A percentile compares a stretch with the other conserved stretches of the same genome.
Conservation (phyloP, 306 rosid genomes). For the Parietaria judaica region DNA sequence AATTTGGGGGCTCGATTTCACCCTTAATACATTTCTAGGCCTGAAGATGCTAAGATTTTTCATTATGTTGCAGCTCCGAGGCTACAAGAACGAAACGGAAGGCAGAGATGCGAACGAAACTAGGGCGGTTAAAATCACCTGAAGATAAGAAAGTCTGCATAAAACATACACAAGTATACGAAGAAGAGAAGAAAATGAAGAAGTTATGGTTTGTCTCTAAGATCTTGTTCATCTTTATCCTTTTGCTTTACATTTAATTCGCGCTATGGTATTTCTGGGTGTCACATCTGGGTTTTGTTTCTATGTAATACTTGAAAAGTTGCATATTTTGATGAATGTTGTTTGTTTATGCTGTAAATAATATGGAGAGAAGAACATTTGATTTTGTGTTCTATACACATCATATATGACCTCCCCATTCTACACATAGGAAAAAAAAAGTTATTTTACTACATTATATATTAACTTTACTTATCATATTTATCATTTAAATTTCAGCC, state of each 20-base stretch:
- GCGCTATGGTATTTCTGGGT: slow-evolving; percentile 18
- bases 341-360: slow-evolving; percentile 46
- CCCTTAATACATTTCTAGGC: no score
- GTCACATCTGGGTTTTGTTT: slow-evolving; percentile 14
- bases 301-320: slow-evolving; percentile 18
- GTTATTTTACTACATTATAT: neutral
- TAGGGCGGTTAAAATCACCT: slow-evolving; percentile 26
- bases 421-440: slow-evolving; percentile 6
- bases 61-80: slow-evolving; percentile 50
- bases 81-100: slow-evolving; percentile 52
- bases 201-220: slow-evolving; percentile 19
- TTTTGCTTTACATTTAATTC: slow-evolving; percentile 18
- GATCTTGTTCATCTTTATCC: slow-evolving; percentile 27
- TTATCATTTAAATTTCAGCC: no score
- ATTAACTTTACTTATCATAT: no score
- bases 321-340: slow-evolving; percentile 24
- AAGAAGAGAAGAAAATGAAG: slow-evolving; percentile 35
- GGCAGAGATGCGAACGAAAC: slow-evolving; percentile 44
- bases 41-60: neutral
- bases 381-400: slow-evolving; percentile 31
- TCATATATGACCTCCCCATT: slow-evolving; percentile 22
- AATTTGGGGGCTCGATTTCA: no score
- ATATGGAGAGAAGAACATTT: slow-evolving; percentile 17
- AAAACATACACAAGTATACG: slow-evolving; percentile 20
- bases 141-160: slow-evolving; percentile 24